Base-by-base conservation (phyloP, 1,284 basidiomycete genomes). In the Lentinula novae-zelandiae region DNA sequence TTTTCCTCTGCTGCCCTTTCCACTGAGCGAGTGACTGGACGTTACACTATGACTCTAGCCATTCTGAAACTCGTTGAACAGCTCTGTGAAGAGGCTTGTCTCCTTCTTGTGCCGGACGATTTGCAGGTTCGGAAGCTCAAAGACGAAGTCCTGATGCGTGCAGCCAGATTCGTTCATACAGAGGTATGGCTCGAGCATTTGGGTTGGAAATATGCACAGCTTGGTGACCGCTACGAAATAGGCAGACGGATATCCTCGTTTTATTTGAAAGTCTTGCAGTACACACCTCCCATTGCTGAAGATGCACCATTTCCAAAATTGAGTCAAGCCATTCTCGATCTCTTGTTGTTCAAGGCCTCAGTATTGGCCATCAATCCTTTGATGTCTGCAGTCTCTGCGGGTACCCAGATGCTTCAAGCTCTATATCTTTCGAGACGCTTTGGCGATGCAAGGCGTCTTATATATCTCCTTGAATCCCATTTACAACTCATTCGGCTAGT, bases 101-200 rank as follows among this genome's bases (percentile, higher is more conserved):
- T 83, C 4, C 84, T 87, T 0, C 78, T 87, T 34, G 75, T 85
- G 0, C 78, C 82, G 0, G 81, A 84, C 39, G 85, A 83, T 59
- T 73, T 81, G 5, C 81, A 82, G 34, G 73, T 92, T 17, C 82
- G 83, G 58, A 82, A 87, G 62, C 74, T 92, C 53, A 95, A 95
- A 72, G 88, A 90, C 64, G 88, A 91, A 62, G 93, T 96, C 5
- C 79, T 96, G 10, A 74, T 89, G 54, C 86, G 93, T 36, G 90
- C 90, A 0, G 78, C 85, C 8, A 80, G 79, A 15, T 95, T 95
- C 68, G 80, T 95, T 8, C 89, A 92, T 67, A 85, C 87, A 22
- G 89, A 92, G 70, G 85, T 96, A 34, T 96, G 94, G 93, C 81
- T 90, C 0, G 90, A 92, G 66, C 88, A 93, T 69, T 73, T 86